Percentiles rank a stretch among this genome's conserved stretches.
Conservation (phyloP, 176 grass and related monocot genomes). For the Carex parvula region DNA sequence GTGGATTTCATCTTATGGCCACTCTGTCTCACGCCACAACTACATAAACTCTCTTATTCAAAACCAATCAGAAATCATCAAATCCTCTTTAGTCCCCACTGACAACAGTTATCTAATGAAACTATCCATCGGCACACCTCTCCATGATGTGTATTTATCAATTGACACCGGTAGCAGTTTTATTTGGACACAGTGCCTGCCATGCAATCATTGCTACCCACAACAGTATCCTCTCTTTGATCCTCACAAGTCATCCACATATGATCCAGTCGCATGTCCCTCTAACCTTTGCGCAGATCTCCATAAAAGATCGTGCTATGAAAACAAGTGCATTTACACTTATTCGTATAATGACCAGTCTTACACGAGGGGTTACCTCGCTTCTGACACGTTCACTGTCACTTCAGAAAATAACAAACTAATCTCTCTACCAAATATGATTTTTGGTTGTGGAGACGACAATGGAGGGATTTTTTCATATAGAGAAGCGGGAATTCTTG, state of each 20-base stretch:
- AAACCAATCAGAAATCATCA: background rate
- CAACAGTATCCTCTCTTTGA: conserved; percentile 27
- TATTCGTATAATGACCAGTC: conserved; percentile 4
- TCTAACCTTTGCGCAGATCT: conserved; percentile 7
- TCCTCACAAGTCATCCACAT: conserved; percentile 15
- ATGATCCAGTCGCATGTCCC: conserved; percentile 5
- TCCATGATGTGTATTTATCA: background rate
- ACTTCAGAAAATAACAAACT: background rate
- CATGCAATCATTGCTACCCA: conserved; percentile 16
- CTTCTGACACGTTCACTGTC: conserved; percentile 20
- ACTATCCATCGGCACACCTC: conserved; percentile 27
- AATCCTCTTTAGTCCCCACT: background rate
- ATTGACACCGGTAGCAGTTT: conserved; percentile 31
- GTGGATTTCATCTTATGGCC: background rate
- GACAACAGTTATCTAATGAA: conserved; percentile 14
- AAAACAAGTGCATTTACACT: conserved; percentile 2
- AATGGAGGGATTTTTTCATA: conserved; percentile 22
- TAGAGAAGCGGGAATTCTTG: conserved; percentile 19
- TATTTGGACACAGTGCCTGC: conserved; percentile 32
- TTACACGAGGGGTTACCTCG: conserved; percentile 10
- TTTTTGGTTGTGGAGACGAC: conserved; percentile 28
- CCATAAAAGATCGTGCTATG: background rate
- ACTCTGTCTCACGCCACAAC: conserved; percentile 4
- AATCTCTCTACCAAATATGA: background rate
- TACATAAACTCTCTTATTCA: background rate